Evolutionary conservation across 345 rosid species (phyloP).

Genomic region (Theobroma cacao): DNA sequence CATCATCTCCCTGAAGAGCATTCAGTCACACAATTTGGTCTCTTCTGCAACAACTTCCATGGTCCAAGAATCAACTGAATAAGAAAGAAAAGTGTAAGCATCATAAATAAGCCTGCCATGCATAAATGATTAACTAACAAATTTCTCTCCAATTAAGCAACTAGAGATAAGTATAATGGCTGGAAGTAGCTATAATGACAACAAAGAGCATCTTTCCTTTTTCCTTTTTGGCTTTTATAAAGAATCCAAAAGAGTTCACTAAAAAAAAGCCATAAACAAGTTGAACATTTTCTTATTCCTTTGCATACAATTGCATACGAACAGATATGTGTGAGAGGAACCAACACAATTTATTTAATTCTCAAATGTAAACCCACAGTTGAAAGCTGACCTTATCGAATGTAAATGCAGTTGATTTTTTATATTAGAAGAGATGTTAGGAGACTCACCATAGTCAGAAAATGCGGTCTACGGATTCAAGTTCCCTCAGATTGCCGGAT

Average conservation of each 20-base stretch:
- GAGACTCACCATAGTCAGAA: conserved; percentile 13
- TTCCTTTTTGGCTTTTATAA: not conserved
- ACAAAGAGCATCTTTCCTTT: not conserved
- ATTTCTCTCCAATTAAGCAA: not conserved
- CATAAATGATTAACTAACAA: not conserved
- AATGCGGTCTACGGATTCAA: conserved; percentile 27
- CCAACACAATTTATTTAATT: not conserved
- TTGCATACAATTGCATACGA: not conserved
- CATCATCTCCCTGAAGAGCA: not conserved
- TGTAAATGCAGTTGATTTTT: too few species aligned
- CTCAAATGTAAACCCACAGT: too few species aligned
- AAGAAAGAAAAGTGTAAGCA: not conserved
- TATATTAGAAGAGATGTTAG: not conserved
- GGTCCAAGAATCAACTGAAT: not conserved
- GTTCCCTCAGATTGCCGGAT: conserved; percentile 22
- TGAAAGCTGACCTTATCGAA: too few species aligned
- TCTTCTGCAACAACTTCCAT: not conserved
- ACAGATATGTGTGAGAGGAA: not conserved
- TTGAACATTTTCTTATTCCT: not conserved
- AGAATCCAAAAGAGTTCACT: not conserved
- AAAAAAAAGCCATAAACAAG: not conserved
- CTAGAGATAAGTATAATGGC: not conserved
- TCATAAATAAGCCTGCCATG: not conserved
- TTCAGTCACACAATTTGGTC: not conserved
- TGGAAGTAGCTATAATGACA: not conserved